Evolutionary conservation across 1,284 basidiomycete species (phyloP).

Genomic region (Microbotryum violaceum): DNA sequence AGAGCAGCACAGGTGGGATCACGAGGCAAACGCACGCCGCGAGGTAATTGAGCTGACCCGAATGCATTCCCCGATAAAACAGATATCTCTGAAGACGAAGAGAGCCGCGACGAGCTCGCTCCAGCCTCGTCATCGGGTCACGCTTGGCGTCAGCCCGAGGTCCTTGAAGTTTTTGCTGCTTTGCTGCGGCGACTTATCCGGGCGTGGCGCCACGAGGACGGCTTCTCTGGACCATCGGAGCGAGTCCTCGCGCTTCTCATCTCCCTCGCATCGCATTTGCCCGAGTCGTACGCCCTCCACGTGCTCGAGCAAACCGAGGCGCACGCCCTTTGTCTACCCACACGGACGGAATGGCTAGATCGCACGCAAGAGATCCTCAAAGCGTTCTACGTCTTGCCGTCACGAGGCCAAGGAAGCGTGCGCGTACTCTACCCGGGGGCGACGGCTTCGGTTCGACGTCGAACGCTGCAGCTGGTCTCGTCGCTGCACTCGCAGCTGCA

Average conservation of each 20-base stretch:
- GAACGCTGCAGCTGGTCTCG: constrained; percentile 42
- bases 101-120: neutral
- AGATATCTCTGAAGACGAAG: constrained; percentile 22
- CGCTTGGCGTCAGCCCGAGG: constrained; percentile 19
- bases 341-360: constrained; percentile 45
- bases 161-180: constrained; percentile 23
- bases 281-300: constrained; percentile 41
- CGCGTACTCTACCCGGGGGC: constrained; percentile 18
- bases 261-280: constrained; percentile 40
- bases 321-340: constrained; percentile 45
- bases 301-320: constrained; percentile 46
- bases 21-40: too few relatives aligned
- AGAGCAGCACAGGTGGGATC: too few relatives aligned
- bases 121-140: neutral
- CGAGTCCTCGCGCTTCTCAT: constrained; percentile 42
- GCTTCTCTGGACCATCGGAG: constrained; percentile 26
- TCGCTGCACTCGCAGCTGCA: constrained; percentile 44
- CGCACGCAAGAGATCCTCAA: constrained; percentile 45
- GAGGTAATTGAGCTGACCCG: too few relatives aligned
- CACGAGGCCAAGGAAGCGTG: constrained; percentile 9
- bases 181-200: constrained; percentile 24
- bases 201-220: constrained; percentile 14
- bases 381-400: constrained; percentile 39
- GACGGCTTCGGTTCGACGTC: constrained; percentile 28
- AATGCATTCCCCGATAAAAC: neutral